Evolutionary conservation across 805 yeast genomes (phyloP).

Genomic region (Sporopachydermia lactativora): DNA sequence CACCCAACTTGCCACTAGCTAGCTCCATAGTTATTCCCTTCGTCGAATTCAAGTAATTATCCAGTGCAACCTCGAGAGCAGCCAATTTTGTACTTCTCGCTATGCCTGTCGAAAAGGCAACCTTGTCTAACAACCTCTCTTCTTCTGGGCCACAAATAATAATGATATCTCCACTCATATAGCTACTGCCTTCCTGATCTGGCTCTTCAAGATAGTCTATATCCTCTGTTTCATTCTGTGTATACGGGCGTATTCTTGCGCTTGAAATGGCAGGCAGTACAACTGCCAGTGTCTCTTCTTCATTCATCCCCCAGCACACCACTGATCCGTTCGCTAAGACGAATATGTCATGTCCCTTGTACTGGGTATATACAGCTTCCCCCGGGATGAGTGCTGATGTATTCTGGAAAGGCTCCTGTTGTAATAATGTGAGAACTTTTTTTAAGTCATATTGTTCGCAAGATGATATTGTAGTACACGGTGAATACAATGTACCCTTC

Average conservation of each 20-base stretch:
- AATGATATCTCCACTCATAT: conserved; percentile 57
- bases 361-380: conserved; percentile 33
- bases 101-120: conserved; percentile 80
- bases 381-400: conserved; percentile 38
- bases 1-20: conserved; percentile 39
- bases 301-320: conserved; percentile 73
- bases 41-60: conserved; percentile 49
- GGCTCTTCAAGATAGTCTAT: conserved; percentile 54
- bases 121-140: conserved; percentile 53
- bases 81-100: conserved; percentile 81
- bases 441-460: conserved; percentile 49
- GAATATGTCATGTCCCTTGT: conserved; percentile 37
- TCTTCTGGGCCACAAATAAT: conserved; percentile 38
- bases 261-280: conserved; percentile 33
- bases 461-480: neutral
- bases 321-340: conserved; percentile 66
- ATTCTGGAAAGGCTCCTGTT: conserved; percentile 22
- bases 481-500: neutral
- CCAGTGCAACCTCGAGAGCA: conserved; percentile 59
- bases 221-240: conserved; percentile 62
- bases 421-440: conserved; percentile 25
- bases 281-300: conserved; percentile 27
- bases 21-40: conserved; percentile 50
- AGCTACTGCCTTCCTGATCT: conserved; percentile 15
- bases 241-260: conserved; percentile 34